phyloP scores from a whole-genome alignment of 1,139 yeast species.

The Taphrina betulina region DNA sequence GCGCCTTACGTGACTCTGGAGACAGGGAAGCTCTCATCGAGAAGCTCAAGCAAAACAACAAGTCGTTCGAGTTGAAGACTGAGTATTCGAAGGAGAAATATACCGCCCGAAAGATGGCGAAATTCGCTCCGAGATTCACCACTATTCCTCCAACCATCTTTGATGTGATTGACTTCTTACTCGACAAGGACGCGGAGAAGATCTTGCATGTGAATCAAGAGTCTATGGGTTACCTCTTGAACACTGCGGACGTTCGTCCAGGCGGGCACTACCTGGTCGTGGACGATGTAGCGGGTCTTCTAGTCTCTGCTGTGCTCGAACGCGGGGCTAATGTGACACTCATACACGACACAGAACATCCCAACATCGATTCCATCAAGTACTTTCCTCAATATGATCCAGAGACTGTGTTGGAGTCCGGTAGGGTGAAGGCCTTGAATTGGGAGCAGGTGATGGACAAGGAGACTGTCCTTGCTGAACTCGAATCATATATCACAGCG shows the following conservation, averaged over 20 bases:
- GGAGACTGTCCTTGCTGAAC: conserved; percentile 50
- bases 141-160: conserved; percentile 76
- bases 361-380: conserved; percentile 69
- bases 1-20: conserved; percentile 59
- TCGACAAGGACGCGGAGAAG: conserved; percentile 68
- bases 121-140: conserved; percentile 80
- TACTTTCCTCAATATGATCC: conserved; percentile 51
- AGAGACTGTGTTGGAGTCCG: conserved; percentile 51
- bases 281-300: conserved; percentile 88
- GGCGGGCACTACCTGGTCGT: conserved; percentile 85
- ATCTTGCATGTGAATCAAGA: conserved; percentile 85
- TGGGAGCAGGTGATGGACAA: conserved; percentile 83
- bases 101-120: conserved; percentile 83
- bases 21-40: conserved; percentile 62
- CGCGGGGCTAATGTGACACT: conserved; percentile 75
- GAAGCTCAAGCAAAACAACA: conserved; percentile 77
- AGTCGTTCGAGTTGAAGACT: conserved; percentile 84
- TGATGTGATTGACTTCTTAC: conserved; percentile 69
- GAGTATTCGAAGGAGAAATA: conserved; percentile 88
- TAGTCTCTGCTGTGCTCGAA: conserved; percentile 81
- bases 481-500: conserved; percentile 48
- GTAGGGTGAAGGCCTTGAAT: conserved; percentile 66
- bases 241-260: conserved; percentile 76
- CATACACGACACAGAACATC: conserved; percentile 89
- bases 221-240: conserved; percentile 70